Evolutionary conservation across 2,329 filamentous ascomycete species (phyloP).

Genomic region (Aspergillus thermomutatus): DNA sequence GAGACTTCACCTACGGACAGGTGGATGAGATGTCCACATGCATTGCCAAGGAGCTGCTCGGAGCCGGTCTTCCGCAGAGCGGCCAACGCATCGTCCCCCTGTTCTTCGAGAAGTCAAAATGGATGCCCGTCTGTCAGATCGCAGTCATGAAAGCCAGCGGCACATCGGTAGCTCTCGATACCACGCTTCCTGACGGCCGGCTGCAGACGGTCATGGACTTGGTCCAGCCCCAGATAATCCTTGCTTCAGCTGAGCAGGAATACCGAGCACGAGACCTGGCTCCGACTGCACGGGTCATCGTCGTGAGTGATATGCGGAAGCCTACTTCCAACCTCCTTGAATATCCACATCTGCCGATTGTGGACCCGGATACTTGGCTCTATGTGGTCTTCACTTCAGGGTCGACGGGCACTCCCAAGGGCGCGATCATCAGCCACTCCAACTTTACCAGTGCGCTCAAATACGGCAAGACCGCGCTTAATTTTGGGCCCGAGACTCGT

Average conservation of each 20-base stretch:
- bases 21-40: slow-evolving; percentile 19
- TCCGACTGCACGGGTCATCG: neutral
- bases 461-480: slow-evolving; percentile 46
- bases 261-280: neutral
- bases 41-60: slow-evolving; percentile 17
- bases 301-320: no score
- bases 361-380: neutral
- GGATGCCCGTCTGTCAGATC: slow-evolving; percentile 4
- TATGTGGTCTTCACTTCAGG: slow-evolving; percentile 56
- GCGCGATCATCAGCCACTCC: slow-evolving; percentile 56
- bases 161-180: slow-evolving; percentile 12
- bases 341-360: no score
- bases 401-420: slow-evolving; percentile 50
- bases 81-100: slow-evolving; percentile 3
- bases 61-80: slow-evolving; percentile 19
- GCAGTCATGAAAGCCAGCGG: slow-evolving; percentile 10
- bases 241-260: slow-evolving; percentile 7
- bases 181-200: slow-evolving; percentile 4
- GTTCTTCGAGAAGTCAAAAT: slow-evolving; percentile 3
- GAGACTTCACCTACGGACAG: slow-evolving; percentile 8
- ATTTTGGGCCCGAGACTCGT: slow-evolving; percentile 40
- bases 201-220: slow-evolving; percentile 10
- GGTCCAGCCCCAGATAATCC: neutral
- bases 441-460: slow-evolving; percentile 51
- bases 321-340: no score